Evolutionary conservation across 495 filamentous ascomycete genomes (phyloP).

Genomic region (Jackrogersella minutella): DNA sequence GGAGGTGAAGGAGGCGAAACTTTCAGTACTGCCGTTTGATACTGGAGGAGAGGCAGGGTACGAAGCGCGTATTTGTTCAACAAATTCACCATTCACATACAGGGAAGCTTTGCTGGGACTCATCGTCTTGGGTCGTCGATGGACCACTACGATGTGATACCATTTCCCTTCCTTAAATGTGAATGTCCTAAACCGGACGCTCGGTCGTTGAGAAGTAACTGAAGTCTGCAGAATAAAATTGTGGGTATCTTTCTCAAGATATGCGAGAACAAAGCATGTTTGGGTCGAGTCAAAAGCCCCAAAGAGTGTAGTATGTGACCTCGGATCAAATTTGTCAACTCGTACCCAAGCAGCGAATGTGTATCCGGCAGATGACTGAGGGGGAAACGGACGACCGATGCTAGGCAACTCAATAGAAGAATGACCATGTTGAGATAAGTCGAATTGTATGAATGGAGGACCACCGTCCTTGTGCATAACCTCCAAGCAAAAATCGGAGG

Average conservation of each 20-base stretch:
- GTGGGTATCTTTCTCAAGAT: constrained; percentile 92
- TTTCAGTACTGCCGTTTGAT: constrained; percentile 65
- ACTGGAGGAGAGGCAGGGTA: constrained; percentile 78
- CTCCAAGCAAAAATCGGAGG: constrained; percentile 76
- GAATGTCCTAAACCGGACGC: constrained; percentile 88
- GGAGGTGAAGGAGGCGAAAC: constrained; percentile 65
- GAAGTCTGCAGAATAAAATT: constrained; percentile 98
- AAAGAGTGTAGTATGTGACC: constrained; percentile 92
- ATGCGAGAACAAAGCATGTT: constrained; percentile 91
- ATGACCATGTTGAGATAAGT: constrained; percentile 86
- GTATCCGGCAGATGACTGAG: constrained; percentile 76
- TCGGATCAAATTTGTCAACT: constrained; percentile 83
- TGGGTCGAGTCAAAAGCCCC: constrained; percentile 93
- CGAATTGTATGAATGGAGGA: constrained; percentile 91
- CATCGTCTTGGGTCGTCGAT: constrained; percentile 77
- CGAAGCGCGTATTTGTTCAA: constrained; percentile 86
- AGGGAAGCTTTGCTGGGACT: constrained; percentile 83
- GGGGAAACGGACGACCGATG: constrained; percentile 81
- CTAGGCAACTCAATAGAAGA: constrained; percentile 87
- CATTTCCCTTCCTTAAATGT: constrained; percentile 76
- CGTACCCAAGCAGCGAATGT: constrained; percentile 88
- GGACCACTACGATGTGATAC: constrained; percentile 92
- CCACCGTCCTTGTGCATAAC: constrained; percentile 74
- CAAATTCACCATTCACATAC: constrained; percentile 92
- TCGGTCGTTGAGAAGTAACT: constrained; percentile 82